A percentile compares a stretch with the other conserved stretches of the same genome.
Evolutionary conservation across 306 rosid species (phyloP).

Genomic region (Neltuma alba): DNA sequence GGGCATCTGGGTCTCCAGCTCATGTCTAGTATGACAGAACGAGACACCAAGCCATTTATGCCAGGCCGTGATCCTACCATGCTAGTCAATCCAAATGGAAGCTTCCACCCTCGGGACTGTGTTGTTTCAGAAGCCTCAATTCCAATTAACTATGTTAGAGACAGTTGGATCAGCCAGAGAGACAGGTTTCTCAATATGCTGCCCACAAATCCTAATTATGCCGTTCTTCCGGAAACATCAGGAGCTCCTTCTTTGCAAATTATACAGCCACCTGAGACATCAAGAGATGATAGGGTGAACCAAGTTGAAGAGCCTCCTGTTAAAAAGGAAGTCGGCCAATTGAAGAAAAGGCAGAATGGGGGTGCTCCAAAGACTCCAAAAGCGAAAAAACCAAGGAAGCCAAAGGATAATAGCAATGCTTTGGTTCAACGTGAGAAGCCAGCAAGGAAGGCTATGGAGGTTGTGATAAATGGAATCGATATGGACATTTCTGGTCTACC

Average conservation of each 20-base stretch:
- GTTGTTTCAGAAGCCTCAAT: slow-evolving; percentile 62
- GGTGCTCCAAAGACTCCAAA: slow-evolving; percentile 61
- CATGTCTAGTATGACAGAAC: slow-evolving; percentile 82
- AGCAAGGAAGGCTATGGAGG: slow-evolving; percentile 70
- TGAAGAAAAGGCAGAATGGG: slow-evolving; percentile 64
- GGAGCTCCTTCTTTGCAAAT: slow-evolving; percentile 67
- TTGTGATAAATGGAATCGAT: slow-evolving; percentile 82
- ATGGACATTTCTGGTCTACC: slow-evolving; percentile 95
- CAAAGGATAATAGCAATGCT: slow-evolving; percentile 56
- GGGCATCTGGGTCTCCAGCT: slow-evolving; percentile 93
- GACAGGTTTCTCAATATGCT: slow-evolving; percentile 74
- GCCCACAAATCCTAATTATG: slow-evolving; percentile 65
- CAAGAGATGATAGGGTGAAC: slow-evolving; percentile 67
- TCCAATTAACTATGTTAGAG: slow-evolving; percentile 71
- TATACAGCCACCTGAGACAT: slow-evolving; percentile 51
- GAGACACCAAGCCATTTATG: slow-evolving; percentile 68
- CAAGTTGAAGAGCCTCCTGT: slow-evolving; percentile 61
- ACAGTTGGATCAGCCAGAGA: slow-evolving; percentile 73
- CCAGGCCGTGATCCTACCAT: slow-evolving; percentile 74
- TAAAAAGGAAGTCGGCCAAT: slow-evolving; percentile 59
- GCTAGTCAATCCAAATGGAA: slow-evolving; percentile 59
- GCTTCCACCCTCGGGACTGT: slow-evolving; percentile 65
- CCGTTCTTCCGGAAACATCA: slow-evolving; percentile 70
- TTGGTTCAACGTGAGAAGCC: slow-evolving; percentile 69
- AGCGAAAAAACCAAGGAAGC: slow-evolving; percentile 78